Evolutionary conservation across 352 stramenopile genomes (phyloP).

Genomic region (Globisporangium takayamanum): DNA sequence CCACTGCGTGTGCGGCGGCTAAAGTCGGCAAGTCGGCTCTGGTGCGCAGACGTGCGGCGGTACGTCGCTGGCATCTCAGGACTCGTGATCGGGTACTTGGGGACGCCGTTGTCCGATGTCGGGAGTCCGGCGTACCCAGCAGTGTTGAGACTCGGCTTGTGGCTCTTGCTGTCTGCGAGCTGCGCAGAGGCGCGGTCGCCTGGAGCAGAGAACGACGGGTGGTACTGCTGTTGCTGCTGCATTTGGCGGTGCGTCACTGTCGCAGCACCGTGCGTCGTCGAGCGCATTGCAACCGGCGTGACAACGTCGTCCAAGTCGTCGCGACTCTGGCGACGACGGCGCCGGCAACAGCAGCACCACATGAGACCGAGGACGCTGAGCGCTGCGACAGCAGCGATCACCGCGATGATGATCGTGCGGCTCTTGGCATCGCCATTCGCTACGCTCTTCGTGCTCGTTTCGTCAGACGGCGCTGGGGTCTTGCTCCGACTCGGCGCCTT

Average conservation of each 20-base stretch:
- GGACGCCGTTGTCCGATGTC: constrained; percentile 4
- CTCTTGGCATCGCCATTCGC: not conserved
- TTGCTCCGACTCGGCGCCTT: constrained; percentile 8
- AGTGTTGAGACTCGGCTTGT: constrained; percentile 5
- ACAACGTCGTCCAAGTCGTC: constrained; percentile 5
- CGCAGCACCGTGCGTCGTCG: not conserved
- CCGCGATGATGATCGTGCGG: constrained; percentile 12
- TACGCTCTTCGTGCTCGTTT: constrained; percentile 8
- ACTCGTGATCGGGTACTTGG: constrained; percentile 17
- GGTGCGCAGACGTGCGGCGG: constrained; percentile 4
- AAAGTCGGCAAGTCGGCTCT: constrained; percentile 12
- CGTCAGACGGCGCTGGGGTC: not conserved
- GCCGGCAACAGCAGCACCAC: constrained; percentile 7
- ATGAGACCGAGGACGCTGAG: constrained; percentile 10
- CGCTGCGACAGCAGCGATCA: constrained; percentile 8
- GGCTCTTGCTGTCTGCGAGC: constrained; percentile 13
- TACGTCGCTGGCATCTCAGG: constrained; percentile 16
- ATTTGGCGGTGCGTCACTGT: not conserved
- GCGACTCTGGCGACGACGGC: not conserved
- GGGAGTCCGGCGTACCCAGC: constrained; percentile 8
- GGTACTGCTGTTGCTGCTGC: constrained; percentile 2
- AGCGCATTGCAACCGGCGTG: constrained; percentile 5
- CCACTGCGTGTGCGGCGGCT: constrained; percentile 7
- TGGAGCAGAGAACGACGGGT: constrained; percentile 2
- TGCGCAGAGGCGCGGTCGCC: constrained; percentile 4